Evolutionary conservation across 257 asterid genomes (phyloP).

Genomic region (Voacanga thouarsii): DNA sequence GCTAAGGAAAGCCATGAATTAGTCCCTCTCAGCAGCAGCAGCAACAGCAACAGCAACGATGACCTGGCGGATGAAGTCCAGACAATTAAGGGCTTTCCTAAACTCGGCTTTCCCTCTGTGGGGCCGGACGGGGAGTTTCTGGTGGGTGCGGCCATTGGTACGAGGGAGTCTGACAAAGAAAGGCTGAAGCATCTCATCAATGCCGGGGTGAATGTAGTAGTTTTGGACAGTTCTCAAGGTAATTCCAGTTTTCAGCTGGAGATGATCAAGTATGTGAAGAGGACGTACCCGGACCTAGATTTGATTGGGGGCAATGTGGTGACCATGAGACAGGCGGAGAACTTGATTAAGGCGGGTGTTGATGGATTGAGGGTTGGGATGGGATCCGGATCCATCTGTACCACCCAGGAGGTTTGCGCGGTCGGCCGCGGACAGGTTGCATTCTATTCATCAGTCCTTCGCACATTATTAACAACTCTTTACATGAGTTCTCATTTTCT

Average conservation of each 20-base stretch:
- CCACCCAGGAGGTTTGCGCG: conserved; percentile 90
- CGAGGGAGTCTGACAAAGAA: conserved; percentile 78
- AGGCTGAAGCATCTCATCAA: conserved; percentile 80
- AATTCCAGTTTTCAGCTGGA: conserved; percentile 77
- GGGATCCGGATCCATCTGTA: conserved; percentile 95
- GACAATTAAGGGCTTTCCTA: conserved; percentile 63
- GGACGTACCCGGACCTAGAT: conserved; percentile 62
- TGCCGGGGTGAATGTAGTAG: conserved; percentile 71
- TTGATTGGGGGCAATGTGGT: conserved; percentile 89
- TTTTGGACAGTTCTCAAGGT: conserved; percentile 89
- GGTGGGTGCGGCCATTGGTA: conserved; percentile 86
- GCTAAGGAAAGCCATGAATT: conserved; percentile 45
- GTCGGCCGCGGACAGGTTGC: conserved; percentile 95
- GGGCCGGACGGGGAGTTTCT: conserved; percentile 62
- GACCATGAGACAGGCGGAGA: conserved; percentile 68
- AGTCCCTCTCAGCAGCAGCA: conserved; percentile 48
- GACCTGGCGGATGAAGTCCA: conserved; percentile 46
- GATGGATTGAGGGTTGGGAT: conserved; percentile 95
- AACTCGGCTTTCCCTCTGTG: conserved; percentile 64
- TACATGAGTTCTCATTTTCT: not conserved
- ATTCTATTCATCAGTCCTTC: not conserved
- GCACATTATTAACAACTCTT: not conserved
- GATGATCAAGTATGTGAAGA: conserved; percentile 76
- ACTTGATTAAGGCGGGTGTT: conserved; percentile 80
- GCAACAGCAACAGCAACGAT: conserved; percentile 21